These are phyloP conservation scores for Geosmithia morbida DNA, from an alignment of 2,329 filamentous ascomycete genomes.

Conservation along the genomic window DNA sequence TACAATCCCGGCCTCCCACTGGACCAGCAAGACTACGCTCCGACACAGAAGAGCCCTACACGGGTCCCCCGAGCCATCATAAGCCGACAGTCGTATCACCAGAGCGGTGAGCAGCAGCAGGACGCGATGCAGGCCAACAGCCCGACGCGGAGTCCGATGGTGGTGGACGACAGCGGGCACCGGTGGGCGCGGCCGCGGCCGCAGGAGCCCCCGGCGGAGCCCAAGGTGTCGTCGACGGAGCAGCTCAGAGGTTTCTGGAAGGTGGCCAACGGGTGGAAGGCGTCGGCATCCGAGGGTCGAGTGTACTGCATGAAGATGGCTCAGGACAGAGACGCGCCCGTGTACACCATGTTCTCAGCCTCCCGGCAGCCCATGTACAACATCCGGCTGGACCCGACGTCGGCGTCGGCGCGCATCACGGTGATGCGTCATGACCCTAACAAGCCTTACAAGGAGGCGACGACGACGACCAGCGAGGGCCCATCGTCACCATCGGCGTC, in stretches of 20 bases:
- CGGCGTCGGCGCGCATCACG: constrained; percentile 45
- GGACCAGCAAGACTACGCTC: constrained; percentile 55
- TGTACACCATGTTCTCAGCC: constrained; percentile 49
- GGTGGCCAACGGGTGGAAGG: constrained; percentile 55
- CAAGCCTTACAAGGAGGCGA: constrained; percentile 36
- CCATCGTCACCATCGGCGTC: constrained; percentile 8
- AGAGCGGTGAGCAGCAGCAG: constrained; percentile 8
- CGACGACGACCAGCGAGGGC: constrained; percentile 10
- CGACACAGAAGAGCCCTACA: constrained; percentile 48
- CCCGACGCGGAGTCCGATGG: constrained; percentile 8
- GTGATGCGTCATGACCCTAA: constrained; percentile 45
- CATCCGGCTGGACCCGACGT: constrained; percentile 48
- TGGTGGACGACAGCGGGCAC: neutral
- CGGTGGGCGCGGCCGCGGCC: constrained; percentile 12
- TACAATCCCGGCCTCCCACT: constrained; percentile 57
- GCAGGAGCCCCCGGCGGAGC: constrained; percentile 27
- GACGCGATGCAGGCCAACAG: constrained; percentile 4
- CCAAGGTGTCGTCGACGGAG: constrained; percentile 39
- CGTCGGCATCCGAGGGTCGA: constrained; percentile 41
- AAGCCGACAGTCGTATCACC: constrained; percentile 45
- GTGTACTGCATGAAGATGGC: constrained; percentile 44
- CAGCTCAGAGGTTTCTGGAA: constrained; percentile 55
- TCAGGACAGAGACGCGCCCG: constrained; percentile 43
- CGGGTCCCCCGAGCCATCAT: constrained; percentile 50
- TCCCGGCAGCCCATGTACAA: constrained; percentile 51